Conservation (phyloP, 352 stramenopile genomes). For the Globisporangium sylvaticum region DNA sequence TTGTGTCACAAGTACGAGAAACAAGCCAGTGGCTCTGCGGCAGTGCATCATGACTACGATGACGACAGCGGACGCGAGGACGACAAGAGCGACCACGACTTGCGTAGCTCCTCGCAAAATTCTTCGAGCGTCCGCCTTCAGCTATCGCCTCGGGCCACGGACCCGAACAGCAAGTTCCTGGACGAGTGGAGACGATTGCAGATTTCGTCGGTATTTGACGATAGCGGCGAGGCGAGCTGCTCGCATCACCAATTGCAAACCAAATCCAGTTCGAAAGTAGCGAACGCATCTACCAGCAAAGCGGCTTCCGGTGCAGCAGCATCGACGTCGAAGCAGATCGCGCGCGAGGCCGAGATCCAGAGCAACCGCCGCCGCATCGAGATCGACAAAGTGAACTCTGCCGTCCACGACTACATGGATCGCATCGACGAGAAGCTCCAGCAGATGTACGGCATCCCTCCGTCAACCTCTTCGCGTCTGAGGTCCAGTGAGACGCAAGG, state of each 20-base stretch:
- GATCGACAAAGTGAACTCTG: constrained; percentile 68
- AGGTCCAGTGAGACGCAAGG: background rate
- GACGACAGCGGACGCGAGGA: background rate
- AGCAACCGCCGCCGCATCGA: constrained; percentile 35
- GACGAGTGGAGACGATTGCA: constrained; percentile 15
- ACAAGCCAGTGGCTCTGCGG: background rate
- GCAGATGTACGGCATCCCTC: constrained; percentile 75
- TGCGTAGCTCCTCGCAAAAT: background rate
- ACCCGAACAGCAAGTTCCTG: constrained; percentile 15
- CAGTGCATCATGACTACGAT: background rate
- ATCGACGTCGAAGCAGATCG: constrained; percentile 8
- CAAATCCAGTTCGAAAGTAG: background rate
- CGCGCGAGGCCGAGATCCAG: constrained; percentile 6
- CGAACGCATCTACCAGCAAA: background rate
- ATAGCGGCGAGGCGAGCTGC: background rate
- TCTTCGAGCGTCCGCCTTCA: background rate
- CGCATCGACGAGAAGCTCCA: constrained; percentile 76
- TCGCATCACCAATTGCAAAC: background rate
- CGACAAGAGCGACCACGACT: background rate
- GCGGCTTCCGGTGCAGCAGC: background rate
- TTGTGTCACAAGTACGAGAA: constrained; percentile 16
- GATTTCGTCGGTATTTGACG: constrained; percentile 10
- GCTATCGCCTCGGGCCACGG: background rate
- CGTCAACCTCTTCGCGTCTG: constrained; percentile 19
- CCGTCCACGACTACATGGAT: constrained; percentile 80